Percentiles rank a stretch among this genome's conserved stretches.
phyloP scores from a whole-genome alignment of 768 basidiomycete genomes.

The Hygrocybe punicea region DNA sequence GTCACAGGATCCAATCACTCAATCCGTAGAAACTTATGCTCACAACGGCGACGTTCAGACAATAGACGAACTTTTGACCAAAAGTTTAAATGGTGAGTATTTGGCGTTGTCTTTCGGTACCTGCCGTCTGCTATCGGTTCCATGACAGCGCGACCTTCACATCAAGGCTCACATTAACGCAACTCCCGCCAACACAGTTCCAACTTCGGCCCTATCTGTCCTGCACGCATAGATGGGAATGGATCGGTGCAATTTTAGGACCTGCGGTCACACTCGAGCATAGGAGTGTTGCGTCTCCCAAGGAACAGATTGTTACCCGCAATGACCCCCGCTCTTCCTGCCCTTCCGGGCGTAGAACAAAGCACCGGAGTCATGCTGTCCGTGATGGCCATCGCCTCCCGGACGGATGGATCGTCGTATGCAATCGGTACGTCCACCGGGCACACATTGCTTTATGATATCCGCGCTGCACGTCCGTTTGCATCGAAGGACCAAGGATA shows the following conservation, averaged over 20 bases:
- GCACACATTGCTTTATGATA: constrained; percentile 90
- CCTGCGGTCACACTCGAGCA: constrained; percentile 72
- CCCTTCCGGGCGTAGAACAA: constrained; percentile 10
- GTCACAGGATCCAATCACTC: no score
- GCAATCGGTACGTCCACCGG: constrained; percentile 95
- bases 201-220: constrained; percentile 58
- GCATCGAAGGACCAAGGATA: constrained; percentile 97
- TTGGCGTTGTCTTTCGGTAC: not conserved
- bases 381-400: constrained; percentile 81
- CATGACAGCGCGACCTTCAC: constrained; percentile 63
- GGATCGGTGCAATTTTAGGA: constrained; percentile 97
- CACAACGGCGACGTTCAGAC: no score
- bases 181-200: constrained; percentile 46
- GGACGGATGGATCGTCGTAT: constrained; percentile 86
- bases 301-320: constrained; percentile 45
- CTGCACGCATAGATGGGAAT: constrained; percentile 79
- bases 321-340: constrained; percentile 28
- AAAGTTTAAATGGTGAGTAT: constrained; percentile 45
- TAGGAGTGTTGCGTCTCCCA: constrained; percentile 68
- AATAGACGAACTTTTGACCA: no score
- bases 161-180: constrained; percentile 62
- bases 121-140: not conserved
- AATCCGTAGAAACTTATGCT: no score
- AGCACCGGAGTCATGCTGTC: constrained; percentile 37
- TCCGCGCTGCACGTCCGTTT: constrained; percentile 78